A percentile compares a stretch with the other conserved stretches of the same genome.
Evolutionary conservation across 305 asterid genomes (phyloP).

Genomic region (Fraxinus ornus): DNA sequence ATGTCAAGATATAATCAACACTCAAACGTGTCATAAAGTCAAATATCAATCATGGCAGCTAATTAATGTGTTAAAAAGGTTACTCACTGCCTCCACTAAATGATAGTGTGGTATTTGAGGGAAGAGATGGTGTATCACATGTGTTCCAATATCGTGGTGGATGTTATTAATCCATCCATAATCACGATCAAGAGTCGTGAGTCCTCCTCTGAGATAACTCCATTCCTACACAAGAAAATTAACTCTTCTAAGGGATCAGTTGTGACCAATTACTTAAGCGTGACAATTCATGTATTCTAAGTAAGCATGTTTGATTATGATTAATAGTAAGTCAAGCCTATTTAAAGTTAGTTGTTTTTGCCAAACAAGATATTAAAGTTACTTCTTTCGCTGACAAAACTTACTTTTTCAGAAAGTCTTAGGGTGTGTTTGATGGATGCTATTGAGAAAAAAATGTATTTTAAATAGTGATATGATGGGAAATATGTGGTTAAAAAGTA

Average conservation of each 20-base stretch:
- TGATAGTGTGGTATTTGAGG: conserved; percentile 96
- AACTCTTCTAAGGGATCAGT: not conserved
- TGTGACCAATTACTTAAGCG: not conserved
- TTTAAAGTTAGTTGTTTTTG: not conserved
- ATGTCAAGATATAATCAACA: not conserved
- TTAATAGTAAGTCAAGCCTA: not conserved
- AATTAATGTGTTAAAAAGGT: not conserved
- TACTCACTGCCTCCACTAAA: conserved; percentile 83
- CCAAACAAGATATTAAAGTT: not conserved
- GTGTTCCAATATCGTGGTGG: conserved; percentile 97
- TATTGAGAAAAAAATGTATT: no score
- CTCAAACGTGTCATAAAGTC: not conserved
- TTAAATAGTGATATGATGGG: no score
- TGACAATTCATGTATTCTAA: not conserved
- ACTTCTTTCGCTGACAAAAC: not conserved
- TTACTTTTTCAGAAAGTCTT: not conserved
- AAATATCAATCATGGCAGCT: not conserved
- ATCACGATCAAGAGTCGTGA: conserved; percentile 88
- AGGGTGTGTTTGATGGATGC: no score
- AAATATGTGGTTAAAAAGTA: no score
- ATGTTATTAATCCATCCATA: conserved; percentile 91
- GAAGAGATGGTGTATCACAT: conserved; percentile 92
- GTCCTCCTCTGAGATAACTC: conserved; percentile 93
- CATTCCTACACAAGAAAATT: conserved; percentile 56
- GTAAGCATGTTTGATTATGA: not conserved